Evolutionary conservation across 805 yeast species (phyloP).

Genomic region (Wickerhamomyces strasburgensis): DNA sequence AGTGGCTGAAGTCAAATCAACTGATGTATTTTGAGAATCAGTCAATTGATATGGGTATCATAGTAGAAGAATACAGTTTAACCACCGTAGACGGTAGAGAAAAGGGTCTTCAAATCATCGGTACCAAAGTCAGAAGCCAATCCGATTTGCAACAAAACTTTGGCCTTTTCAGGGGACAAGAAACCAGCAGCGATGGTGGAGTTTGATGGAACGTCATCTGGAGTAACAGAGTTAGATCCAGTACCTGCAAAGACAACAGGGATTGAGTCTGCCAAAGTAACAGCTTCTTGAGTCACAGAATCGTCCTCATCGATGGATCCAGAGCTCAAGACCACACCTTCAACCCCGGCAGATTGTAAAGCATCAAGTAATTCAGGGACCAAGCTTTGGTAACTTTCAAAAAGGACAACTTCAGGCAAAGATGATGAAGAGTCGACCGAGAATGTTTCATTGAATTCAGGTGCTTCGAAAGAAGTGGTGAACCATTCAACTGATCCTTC

Average conservation of each 20-base stretch:
- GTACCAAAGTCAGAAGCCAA: conserved; percentile 37
- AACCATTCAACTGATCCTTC: conserved; percentile 42
- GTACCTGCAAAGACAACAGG: conserved; percentile 41
- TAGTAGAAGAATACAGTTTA: conserved; percentile 18
- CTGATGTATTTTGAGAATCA: too few species aligned
- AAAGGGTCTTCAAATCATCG: conserved; percentile 38
- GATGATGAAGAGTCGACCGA: conserved; percentile 8
- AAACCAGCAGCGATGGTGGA: conserved; percentile 44
- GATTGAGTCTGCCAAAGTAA: conserved; percentile 28
- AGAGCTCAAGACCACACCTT: conserved; percentile 46
- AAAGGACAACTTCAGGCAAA: conserved; percentile 34
- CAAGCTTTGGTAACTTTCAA: conserved; percentile 43
- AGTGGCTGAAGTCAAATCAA: too few species aligned
- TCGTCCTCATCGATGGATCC: conserved; percentile 39
- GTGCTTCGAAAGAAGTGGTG: conserved; percentile 7
- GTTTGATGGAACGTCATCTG: conserved; percentile 8
- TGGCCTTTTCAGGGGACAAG: conserved; percentile 46
- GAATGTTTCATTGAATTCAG: conserved; percentile 10
- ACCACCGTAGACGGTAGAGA: conserved; percentile 52
- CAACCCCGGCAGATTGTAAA: conserved; percentile 27
- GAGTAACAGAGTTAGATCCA: conserved; percentile 18
- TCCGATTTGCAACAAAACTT: conserved; percentile 45
- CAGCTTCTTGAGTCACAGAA: conserved; percentile 27
- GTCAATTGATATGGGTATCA: too few species aligned
- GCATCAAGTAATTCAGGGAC: conserved; percentile 33